Percentiles rank a stretch among this genome's conserved stretches.
phyloP scores from a whole-genome alignment of 2,329 filamentous ascomycete species.

The Stemphylium vesicarium region DNA sequence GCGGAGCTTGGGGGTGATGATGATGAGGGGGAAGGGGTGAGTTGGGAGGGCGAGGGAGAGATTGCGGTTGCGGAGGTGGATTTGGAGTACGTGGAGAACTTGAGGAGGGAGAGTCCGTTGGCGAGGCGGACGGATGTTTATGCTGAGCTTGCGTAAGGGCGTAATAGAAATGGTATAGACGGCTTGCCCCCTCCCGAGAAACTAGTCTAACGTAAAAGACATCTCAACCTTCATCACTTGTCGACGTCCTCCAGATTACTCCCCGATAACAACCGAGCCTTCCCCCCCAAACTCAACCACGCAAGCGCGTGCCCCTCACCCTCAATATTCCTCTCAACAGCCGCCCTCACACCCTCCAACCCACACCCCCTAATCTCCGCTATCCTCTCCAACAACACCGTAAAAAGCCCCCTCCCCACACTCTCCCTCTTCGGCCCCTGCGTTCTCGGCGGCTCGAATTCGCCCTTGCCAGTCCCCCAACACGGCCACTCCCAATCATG shows the following conservation, averaged over 20 bases:
- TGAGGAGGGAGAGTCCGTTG: conserved; percentile 64
- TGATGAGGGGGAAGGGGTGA: conserved; percentile 48
- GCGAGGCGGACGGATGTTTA: conserved; percentile 60
- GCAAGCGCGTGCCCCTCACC: conserved; percentile 27
- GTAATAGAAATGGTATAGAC: too few relatives aligned
- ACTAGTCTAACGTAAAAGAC: too few relatives aligned
- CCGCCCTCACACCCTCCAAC: conserved; percentile 28
- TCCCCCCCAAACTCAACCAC: conserved; percentile 31
- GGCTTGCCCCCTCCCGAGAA: too few relatives aligned
- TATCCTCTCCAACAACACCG: conserved; percentile 34
- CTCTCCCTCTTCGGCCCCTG: conserved; percentile 32
- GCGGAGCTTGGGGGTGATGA: conserved; percentile 66
- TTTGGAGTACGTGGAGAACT: conserved; percentile 57
- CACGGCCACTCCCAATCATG: conserved; percentile 37
- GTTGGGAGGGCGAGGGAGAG: conserved; percentile 46
- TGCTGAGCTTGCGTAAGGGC: conserved; percentile 27
- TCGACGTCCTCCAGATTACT: conserved; percentile 21
- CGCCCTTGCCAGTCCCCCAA: conserved; percentile 22
- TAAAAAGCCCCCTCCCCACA: conserved; percentile 27
- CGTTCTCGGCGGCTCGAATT: conserved; percentile 35
- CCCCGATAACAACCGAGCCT: conserved; percentile 33
- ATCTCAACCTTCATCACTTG: too few relatives aligned
- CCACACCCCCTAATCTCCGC: conserved; percentile 24
- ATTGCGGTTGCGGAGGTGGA: conserved; percentile 61
- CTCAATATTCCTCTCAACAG: conserved; percentile 28